phyloP scores from a whole-genome alignment of 225 moss, liverwort and hornwort genomes.

The Pseudisothecium myosuroides region DNA sequence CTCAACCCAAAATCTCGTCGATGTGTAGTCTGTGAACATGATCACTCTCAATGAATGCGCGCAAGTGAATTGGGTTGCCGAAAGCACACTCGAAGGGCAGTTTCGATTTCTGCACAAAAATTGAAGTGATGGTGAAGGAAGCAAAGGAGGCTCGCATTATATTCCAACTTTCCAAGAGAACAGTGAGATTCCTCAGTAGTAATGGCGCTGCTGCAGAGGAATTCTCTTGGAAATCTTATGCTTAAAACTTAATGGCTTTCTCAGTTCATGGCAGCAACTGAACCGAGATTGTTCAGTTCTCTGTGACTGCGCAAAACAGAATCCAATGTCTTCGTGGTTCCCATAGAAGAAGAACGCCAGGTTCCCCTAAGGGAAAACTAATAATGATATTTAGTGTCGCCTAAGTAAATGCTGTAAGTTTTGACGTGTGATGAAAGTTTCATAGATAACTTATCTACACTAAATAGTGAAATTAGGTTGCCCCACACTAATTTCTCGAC shows the following conservation, averaged over 20 bases:
- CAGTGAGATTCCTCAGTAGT: neutral
- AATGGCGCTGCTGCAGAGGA: neutral
- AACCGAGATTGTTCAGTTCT: no score
- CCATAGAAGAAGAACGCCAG: neutral
- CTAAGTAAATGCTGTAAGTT: neutral
- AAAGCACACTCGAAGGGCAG: neutral
- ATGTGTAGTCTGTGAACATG: no score
- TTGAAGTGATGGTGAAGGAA: neutral
- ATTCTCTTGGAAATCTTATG: neutral
- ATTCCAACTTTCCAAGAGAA: neutral
- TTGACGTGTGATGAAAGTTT: neutral
- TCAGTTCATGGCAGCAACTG: neutral
- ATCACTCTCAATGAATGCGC: neutral
- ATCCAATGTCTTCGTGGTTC: neutral
- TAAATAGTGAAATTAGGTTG: no score
- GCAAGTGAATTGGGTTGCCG: neutral
- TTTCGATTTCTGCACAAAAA: no score
- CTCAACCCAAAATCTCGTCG: neutral
- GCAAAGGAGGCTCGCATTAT: no score
- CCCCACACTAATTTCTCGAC: no score
- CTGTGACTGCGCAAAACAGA: neutral
- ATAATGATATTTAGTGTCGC: neutral
- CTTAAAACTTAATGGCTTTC: neutral
- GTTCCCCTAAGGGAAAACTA: neutral
- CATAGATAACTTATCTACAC: no score